Evolutionary conservation across 345 rosid species (phyloP), one percentile per base, ranked within the genome.

Genomic region (Gynandropsis gynandra): DNA sequence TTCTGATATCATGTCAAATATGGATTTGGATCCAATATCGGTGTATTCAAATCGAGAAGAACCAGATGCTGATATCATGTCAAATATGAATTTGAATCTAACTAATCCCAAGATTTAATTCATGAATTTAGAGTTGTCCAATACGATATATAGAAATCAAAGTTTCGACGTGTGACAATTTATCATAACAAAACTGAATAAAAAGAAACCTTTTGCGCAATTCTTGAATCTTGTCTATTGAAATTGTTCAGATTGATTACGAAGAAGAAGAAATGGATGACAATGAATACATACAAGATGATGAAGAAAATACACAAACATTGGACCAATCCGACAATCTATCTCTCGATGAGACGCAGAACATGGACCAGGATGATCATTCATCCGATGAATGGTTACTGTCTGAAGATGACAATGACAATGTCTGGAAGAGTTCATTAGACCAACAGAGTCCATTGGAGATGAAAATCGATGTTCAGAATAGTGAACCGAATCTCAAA

Each of bases 211-310:
- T 37, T 37, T 37, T 24, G 29, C 29, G 4, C 15, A 3, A 37
- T 37, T 37, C 15, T 37, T 8, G n/a, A 10, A 37, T 10, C 11
- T 46, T 29, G 4, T 39, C 55, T 33, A 34, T 14, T 11, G 10
- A 39, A 24, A 10, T 32, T 42, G 34, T 21, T 45, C 44, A 90
- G 96, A 79, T 90, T 72, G 95, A 90, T 72, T 77, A 70, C 53
- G 69, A 76, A 53, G 87, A 79, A 15, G 81, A 71, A 31, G 74
- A 73, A 58, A 29, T 31, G 42, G 70, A 45, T 48, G 78, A 48
- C 29, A 69, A 35, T 42, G 50, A 63, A 18, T 56, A 48, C 46
- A 48, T 49, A 47, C 55, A 63, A 9, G 75, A 69, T 51, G 70
- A 47, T 4, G 52, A 64, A 59, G 72, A 19, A 49, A 74, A 55